Conservation (phyloP, 1,139 yeast genomes). For the Debaryomycetaceae sp. region DNA sequence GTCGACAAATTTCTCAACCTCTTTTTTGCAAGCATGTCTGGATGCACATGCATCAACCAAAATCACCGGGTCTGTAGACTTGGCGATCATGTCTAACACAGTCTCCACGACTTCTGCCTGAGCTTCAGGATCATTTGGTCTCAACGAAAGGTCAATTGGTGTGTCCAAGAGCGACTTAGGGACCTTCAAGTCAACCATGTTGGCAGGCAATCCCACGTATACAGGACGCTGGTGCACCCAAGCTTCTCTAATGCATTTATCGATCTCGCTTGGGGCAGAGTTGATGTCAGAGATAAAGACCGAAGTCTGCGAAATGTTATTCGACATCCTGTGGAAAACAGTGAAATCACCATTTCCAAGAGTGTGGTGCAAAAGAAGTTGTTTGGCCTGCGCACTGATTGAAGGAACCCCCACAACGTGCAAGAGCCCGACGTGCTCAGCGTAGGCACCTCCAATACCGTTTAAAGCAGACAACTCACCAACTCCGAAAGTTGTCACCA, state of each 20-base stretch:
- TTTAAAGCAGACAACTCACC: constrained; percentile 41
- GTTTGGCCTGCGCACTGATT: constrained; percentile 35
- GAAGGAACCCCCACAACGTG: constrained; percentile 43
- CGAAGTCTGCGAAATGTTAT: constrained; percentile 63
- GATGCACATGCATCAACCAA: constrained; percentile 86
- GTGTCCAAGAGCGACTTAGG: constrained; percentile 53
- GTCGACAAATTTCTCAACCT: constrained; percentile 61
- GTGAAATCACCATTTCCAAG: constrained; percentile 47
- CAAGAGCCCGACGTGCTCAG: constrained; percentile 40
- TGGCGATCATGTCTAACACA: constrained; percentile 46
- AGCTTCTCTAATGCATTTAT: constrained; percentile 71
- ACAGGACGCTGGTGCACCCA: constrained; percentile 76
- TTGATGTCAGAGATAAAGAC: constrained; percentile 59
- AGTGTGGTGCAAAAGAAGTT: constrained; percentile 41
- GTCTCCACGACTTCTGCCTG: constrained; percentile 68
- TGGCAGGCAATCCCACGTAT: constrained; percentile 79
- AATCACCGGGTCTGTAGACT: constrained; percentile 49
- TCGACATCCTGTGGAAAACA: constrained; percentile 49
- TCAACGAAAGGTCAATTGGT: constrained; percentile 61
- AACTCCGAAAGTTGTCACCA: constrained; percentile 42
- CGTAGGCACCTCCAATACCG: constrained; percentile 41
- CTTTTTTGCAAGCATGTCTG: constrained; percentile 66
- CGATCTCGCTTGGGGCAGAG: constrained; percentile 67
- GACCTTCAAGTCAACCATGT: constrained; percentile 65
- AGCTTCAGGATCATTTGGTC: constrained; percentile 48